Base-by-base conservation (phyloP, 352 stramenopile species). In the Phytophthora aleatoria region DNA sequence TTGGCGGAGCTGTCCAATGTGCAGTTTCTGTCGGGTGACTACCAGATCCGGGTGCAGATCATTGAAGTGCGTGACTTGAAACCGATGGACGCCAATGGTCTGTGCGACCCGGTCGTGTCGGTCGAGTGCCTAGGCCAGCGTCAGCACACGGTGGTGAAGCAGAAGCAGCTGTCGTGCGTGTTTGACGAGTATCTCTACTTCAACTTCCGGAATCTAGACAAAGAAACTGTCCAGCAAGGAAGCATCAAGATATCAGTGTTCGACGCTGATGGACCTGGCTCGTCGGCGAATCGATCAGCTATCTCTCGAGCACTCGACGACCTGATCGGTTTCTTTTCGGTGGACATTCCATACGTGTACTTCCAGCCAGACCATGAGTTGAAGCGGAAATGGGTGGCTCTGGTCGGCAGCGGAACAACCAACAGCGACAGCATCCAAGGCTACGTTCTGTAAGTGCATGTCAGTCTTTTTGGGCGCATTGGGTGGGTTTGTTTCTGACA, bases 111-210 rank as follows among this genome's bases (percentile, higher is more conserved):
- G 4, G 89, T 97, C 15, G 76, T 97, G 5, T 83, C 85, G 13
- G 83, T 96, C 13, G 87, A 94, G 61, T 93, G 87, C 41, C 75
- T 97, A 39, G 83, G 79, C 3, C 85, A 96, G 50, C 81, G 82
- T 8, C 81, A 95, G 50, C 76, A 96, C 55, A 95, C 83, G 7
- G 70, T 83, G 42, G 79, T 95, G 55, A 89, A 96, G 76, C 76
- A 91, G 61, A 87, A 96, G 59, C 81, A 91, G 50, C 73, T 92
- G 11, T 94, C 79, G 27, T 93, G 80, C 39, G 87, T 98, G 3
- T 97, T 97, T 74, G 93, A 98, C 67, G 89, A 98, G 61, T 82
- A 84, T 13, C 74, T 97, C 26, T 94, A 94, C 54, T 96, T 98
- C 67, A 89, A 95, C 59, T 92, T 97, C 36, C 75, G 77, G 28